Base-by-base conservation (phyloP, 768 basidiomycete species). In the Saitozyma sp. region DNA sequence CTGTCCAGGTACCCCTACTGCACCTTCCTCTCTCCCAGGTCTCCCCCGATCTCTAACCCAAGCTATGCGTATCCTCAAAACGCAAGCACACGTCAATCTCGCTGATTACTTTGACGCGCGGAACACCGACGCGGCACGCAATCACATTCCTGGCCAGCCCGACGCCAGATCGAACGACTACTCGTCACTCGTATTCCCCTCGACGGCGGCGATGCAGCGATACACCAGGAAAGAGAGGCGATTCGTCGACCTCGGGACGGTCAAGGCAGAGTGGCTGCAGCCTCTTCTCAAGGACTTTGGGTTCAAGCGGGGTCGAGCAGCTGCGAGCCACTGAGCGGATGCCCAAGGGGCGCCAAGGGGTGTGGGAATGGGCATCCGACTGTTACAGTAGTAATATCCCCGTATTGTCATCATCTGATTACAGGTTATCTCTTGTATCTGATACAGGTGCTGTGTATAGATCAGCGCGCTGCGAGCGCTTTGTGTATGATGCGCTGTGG, bases 201-300 rank as follows among this genome's bases (percentile, higher is more conserved):
- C 53, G 5, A 53, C 42, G 11, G 50, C 40, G 8, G 51, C 50
- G 7, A 64, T 76, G 65, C 61, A 56, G 40, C 63, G 54, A 41
- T 68, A 69, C 56, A 71, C 71, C 0, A 65, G 43, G 53, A 56
- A 58, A n/a, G 52, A 61, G 20, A 50, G 56, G 16, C 61, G 64
- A 43, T 68, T 71, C 41, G 67, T 62, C 11, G 17, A 62, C 20
- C 52, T 69, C 41, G 50, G 41, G 6, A n/a, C 46, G 20, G 69
- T 69, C 52, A 76, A 71, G 63, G 57, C 42, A 8, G 74, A 71
- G 37, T 73, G 68, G 69, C 57, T 76, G 16, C 63, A 73, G 53
- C 74, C 74, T n/a, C 56, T 76, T 1, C 58, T 76, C 55, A 63
- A 59, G 52, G 68, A 75, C 56, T 71, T 72, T 55, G 70, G 70